Percentiles rank a stretch among this genome's conserved stretches.
Evolutionary conservation across 345 rosid genomes (phyloP).

Genomic region (Anacardium occidentale): DNA sequence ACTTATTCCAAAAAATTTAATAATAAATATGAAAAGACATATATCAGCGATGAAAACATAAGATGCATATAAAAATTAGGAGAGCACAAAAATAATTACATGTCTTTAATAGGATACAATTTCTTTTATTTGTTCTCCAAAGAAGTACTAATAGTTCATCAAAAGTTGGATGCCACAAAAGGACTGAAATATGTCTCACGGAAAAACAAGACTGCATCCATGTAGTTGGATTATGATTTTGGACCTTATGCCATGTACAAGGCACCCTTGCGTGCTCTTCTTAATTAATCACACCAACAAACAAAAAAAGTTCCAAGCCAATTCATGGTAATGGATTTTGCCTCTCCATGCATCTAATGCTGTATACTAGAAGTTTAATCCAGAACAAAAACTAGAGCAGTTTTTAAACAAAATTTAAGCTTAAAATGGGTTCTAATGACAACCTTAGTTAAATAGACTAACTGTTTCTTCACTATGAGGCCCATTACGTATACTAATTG

Average conservation of each 20-base stretch:
- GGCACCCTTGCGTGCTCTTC: background rate
- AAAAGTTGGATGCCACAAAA: background rate
- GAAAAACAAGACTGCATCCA: background rate
- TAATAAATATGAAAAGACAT: background rate
- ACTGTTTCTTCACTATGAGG: background rate
- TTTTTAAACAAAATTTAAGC: constrained; percentile 7
- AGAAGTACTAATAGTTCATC: background rate
- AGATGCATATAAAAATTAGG: background rate
- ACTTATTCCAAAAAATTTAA: background rate
- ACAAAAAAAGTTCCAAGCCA: background rate
- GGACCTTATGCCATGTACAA: constrained; percentile 1
- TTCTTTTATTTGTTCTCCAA: background rate
- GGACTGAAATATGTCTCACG: background rate
- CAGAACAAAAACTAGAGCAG: background rate
- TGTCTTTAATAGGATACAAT: background rate
- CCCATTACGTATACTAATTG: background rate
- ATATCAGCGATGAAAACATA: background rate
- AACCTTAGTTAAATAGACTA: background rate
- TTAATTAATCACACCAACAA: background rate
- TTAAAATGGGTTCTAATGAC: constrained; percentile 5
- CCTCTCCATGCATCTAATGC: background rate
- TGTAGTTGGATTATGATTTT: background rate
- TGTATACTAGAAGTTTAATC: background rate
- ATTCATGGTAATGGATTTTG: background rate
- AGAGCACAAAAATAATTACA: constrained; percentile 6